Conservation (phyloP, 78 protist genomes). For the Isochrysis galbana region DNA sequence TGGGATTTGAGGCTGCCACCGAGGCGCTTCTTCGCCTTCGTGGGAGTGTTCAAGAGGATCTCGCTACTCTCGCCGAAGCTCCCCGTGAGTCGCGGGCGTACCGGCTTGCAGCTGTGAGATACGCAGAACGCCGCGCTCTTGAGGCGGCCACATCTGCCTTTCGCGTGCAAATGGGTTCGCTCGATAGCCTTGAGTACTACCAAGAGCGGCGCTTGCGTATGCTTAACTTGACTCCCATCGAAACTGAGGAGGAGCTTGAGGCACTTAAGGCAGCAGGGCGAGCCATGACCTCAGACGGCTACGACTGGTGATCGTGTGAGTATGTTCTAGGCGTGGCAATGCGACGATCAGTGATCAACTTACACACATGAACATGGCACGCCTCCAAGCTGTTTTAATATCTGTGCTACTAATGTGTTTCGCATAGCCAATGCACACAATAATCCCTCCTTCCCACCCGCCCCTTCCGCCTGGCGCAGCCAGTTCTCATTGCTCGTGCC, state of each 20-base stretch:
- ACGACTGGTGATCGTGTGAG: background rate
- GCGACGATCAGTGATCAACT: too few relatives aligned
- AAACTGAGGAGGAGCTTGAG: conserved; percentile 1
- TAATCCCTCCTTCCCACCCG: too few relatives aligned
- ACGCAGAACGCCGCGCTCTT: background rate
- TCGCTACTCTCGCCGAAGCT: background rate
- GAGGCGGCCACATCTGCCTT: background rate
- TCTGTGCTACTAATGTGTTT: too few relatives aligned
- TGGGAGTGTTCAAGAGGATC: background rate
- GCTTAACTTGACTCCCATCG: background rate
- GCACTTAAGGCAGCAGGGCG: background rate
- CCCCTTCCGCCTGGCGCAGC: too few relatives aligned
- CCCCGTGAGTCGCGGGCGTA: background rate
- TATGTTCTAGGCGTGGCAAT: too few relatives aligned
- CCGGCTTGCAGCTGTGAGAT: background rate
- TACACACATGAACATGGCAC: too few relatives aligned
- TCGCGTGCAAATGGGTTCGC: background rate
- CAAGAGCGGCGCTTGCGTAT: background rate
- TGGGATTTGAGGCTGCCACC: background rate
- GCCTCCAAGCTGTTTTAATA: too few relatives aligned
- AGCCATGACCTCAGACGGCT: background rate
- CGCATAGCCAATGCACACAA: too few relatives aligned
- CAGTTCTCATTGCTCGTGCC: too few relatives aligned
- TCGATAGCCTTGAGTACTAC: background rate
- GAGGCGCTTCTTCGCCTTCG: background rate